These are phyloP conservation scores for Simmondsia chinensis DNA, from an alignment of 148 eudicot species.

Conservation along the genomic window DNA sequence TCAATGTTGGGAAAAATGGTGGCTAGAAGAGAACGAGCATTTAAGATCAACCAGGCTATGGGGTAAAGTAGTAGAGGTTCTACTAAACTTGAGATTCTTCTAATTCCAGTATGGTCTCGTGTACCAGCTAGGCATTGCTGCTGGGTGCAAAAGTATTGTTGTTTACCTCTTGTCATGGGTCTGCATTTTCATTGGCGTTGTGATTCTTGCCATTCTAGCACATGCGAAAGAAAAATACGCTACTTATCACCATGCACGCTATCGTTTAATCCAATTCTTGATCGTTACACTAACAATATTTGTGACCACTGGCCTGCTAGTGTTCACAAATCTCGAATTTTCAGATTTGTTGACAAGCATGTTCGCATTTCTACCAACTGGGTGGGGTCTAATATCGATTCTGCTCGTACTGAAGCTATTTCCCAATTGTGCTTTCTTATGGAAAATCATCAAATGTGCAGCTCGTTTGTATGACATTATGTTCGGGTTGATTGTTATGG, in stretches of 20 bases:
- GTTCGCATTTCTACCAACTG: conserved; percentile 80
- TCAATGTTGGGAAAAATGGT: conserved; percentile 94
- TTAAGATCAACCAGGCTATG: conserved; percentile 76
- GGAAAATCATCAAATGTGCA: conserved; percentile 57
- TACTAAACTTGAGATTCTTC: conserved; percentile 77
- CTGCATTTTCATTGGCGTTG: conserved; percentile 56
- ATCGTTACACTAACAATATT: conserved; percentile 39
- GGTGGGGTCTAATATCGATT: conserved; percentile 82
- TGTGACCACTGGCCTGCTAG: conserved; percentile 44
- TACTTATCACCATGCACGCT: conserved; percentile 74
- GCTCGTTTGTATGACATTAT: conserved; percentile 78
- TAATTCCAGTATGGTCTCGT: conserved; percentile 92
- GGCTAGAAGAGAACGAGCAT: conserved; percentile 94
- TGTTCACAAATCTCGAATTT: conserved; percentile 55
- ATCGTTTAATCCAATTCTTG: conserved; percentile 80
- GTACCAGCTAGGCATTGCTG: conserved; percentile 72
- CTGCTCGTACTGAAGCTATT: conserved; percentile 67
- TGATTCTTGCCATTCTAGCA: conserved; percentile 30
- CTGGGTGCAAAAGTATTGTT: conserved; percentile 51
- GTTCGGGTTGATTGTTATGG: conserved; percentile 82
- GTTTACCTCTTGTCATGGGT: conserved; percentile 91
- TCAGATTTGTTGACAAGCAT: conserved; percentile 66
- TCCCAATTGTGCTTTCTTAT: conserved; percentile 36
- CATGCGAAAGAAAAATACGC: conserved; percentile 64
- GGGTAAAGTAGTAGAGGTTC: conserved; percentile 71